Evolutionary conservation across 139 green algal genomes (phyloP), one percentile per base, ranked within the genome.

Genomic region (Chlorella vulgaris): DNA sequence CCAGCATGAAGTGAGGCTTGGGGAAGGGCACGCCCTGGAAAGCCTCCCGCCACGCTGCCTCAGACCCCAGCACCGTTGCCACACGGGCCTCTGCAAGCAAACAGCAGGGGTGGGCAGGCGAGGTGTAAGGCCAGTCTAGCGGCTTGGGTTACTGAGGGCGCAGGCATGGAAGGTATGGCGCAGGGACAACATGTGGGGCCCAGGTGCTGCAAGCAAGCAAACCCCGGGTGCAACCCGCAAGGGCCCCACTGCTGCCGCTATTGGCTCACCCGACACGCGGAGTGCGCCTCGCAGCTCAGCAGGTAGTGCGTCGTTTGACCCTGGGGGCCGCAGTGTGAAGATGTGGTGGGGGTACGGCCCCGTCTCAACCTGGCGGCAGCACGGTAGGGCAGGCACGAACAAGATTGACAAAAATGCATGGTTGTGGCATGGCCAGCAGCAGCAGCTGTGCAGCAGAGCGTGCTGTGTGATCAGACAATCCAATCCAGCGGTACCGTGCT

Each of bases 321-420:
- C 62, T 3, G 66, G 8, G 33, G 38, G 38, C 53, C 87, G 84
- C 42, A 91, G 74, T 26, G 78, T 77, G 6, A 91, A 50, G 22
- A 91, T 40, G 19, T 85, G 40, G 47, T 91, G 83, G 1, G 83
- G 83, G 42, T 84, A 85, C 2, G 87, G 70, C 2, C 87, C 78
- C 21, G 76, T 88, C 68, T 91, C 75, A 21, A 91, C 74, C 74
- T 80, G 74, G 53, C 38, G 18, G 13, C 10, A 58, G n/a, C n/a
- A n/a, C n/a, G n/a, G n/a, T n/a, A n/a, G n/a, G n/a, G n/a, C n/a
- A n/a, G n/a, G n/a, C n/a, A n/a, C n/a, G n/a, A n/a, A n/a, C n/a
- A n/a, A n/a, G n/a, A n/a, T n/a, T n/a, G 47, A 58, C 47, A 10
- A 10, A 58, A 58, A 58, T 58, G 47, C 13, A 58, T 58, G n/a